Evolutionary conservation across 768 basidiomycete species (phyloP), one percentile per base, ranked within the genome.

Genomic region (Trametes maxima): DNA sequence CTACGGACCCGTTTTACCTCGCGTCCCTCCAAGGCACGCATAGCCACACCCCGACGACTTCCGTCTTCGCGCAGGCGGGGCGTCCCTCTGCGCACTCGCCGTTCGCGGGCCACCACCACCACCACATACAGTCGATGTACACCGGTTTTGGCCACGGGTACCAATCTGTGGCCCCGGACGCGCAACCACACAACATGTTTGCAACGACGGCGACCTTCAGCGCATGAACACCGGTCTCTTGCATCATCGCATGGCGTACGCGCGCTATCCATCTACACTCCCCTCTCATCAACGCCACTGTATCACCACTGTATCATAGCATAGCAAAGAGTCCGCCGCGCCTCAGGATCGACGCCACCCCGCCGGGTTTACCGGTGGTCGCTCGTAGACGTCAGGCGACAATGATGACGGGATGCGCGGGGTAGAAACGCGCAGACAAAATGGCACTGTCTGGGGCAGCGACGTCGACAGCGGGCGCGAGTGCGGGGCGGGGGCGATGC

Each of bases 1-100:
- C 79, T 52, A 78, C 80, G 12, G 81, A 82, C 63, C 81, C 80
- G n/a, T 82, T 82, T 68, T 82, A 79, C 65, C 65, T 80, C 59
- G 78, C 81, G 21, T 75, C 75, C 22, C 66, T 72, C n/a, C 80
- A 80, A 62, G 59, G 75, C 6, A 63, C 72, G 12, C 76, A 77
- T 57, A 7, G 36, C 10, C 53, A 56, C 36, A 36, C 55, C 5
- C 69, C 73, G 40, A 52, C 75, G 0, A 69, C 74, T 2, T 70
- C 71, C 12, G 72, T 79, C 54, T 78, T 80, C 62, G 65, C 69
- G 24, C 78, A 79, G 43, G 70, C 73, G 14, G 78, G 78, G 5
- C 67, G 64, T 50, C 74, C 78, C 3, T 59, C 68, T n/a, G 66
- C 74, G 39, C 78, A 75, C 58, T 78, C 79, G 22, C 78, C 79